These are phyloP conservation scores for Cordyceps tenuipes DNA, from an alignment of 2,329 filamentous ascomycete species.

Conservation along the genomic window DNA sequence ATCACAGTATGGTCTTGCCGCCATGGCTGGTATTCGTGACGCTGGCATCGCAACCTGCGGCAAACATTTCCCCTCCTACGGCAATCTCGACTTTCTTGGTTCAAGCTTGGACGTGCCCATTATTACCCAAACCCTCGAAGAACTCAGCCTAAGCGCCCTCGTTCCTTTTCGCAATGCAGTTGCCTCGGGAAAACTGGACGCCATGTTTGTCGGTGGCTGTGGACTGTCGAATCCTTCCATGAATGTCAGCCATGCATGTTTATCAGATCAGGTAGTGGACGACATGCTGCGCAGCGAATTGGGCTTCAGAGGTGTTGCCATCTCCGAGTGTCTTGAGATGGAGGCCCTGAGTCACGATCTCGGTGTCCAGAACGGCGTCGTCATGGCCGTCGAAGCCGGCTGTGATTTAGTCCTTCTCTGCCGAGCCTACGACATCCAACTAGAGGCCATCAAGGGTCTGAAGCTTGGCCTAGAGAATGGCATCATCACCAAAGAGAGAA, in stretches of 20 bases:
- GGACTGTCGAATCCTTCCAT: slow-evolving; percentile 86
- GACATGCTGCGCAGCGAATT: slow-evolving; percentile 82
- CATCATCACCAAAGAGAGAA: slow-evolving; percentile 72
- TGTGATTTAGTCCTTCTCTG: slow-evolving; percentile 89
- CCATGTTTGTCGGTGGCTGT: slow-evolving; percentile 93
- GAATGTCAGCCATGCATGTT: slow-evolving; percentile 90
- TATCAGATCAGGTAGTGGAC: slow-evolving; percentile 89
- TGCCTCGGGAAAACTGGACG: slow-evolving; percentile 69
- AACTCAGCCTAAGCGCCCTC: slow-evolving; percentile 82
- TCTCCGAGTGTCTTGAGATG: slow-evolving; percentile 96
- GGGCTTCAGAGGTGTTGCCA: slow-evolving; percentile 82
- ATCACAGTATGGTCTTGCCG: slow-evolving; percentile 82
- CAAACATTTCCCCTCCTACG: slow-evolving; percentile 95
- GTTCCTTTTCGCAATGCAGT: slow-evolving; percentile 91
- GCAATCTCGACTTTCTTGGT: slow-evolving; percentile 86
- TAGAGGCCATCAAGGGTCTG: slow-evolving; percentile 83
- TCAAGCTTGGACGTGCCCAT: slow-evolving; percentile 89
- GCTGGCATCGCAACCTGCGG: slow-evolving; percentile 83
- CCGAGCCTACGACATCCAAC: slow-evolving; percentile 77
- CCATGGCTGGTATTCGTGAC: slow-evolving; percentile 87
- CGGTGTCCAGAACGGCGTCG: slow-evolving; percentile 90
- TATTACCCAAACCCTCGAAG: slow-evolving; percentile 89
- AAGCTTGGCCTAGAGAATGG: slow-evolving; percentile 85
- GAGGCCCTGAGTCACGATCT: slow-evolving; percentile 92
- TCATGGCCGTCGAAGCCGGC: slow-evolving; percentile 95